A percentile compares a stretch with the other conserved stretches of the same genome.
Evolutionary conservation across 495 filamentous ascomycete genomes (phyloP).

Genomic region (Staphylotrichum tortipilum): DNA sequence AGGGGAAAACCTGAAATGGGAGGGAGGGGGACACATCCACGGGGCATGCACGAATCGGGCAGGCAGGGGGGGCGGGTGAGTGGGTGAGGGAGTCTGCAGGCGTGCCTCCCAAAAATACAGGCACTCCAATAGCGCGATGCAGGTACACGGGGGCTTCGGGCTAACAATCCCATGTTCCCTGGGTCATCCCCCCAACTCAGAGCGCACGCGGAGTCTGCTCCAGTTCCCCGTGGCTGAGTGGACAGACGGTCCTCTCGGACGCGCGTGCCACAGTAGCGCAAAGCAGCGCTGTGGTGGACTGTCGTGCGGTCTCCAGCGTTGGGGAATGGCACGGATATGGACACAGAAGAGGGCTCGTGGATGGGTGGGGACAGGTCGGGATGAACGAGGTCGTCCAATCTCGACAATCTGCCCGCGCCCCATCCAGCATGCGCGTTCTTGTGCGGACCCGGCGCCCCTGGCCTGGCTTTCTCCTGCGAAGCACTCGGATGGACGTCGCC

Average conservation of each 20-base stretch:
- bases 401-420: background rate
- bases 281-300: too few relatives aligned
- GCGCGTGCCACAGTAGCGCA: background rate
- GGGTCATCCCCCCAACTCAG: background rate
- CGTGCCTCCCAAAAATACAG: too few relatives aligned
- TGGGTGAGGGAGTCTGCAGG: too few relatives aligned
- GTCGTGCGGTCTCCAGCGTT: too few relatives aligned
- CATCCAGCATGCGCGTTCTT: background rate
- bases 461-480: too few relatives aligned
- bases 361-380: background rate
- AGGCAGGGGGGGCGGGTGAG: background rate
- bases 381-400: background rate
- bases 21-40: background rate
- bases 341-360: too few relatives aligned
- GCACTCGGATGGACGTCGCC: too few relatives aligned
- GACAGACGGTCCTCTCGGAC: background rate
- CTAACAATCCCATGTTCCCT: background rate
- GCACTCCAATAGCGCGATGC: background rate
- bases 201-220: background rate
- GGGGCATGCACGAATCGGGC: background rate
- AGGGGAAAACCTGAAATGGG: constrained; percentile 7
- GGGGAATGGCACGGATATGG: too few relatives aligned
- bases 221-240: background rate
- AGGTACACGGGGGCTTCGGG: background rate
- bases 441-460: too few relatives aligned